Evolutionary conservation across 495 filamentous ascomycete genomes (phyloP).

Genomic region (Aspergillus panamensis): DNA sequence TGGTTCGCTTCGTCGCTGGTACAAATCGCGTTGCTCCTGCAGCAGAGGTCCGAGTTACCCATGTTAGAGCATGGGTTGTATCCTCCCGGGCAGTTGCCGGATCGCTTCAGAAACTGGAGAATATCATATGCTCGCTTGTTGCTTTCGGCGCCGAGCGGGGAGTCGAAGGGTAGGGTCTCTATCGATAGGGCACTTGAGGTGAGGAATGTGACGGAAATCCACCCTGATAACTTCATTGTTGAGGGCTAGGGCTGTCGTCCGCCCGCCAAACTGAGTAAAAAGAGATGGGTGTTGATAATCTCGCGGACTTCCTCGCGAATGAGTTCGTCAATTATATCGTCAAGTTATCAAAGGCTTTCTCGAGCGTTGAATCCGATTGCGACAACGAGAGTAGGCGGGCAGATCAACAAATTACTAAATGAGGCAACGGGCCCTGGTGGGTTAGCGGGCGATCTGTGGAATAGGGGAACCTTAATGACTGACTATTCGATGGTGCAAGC

Average conservation of each 20-base stretch:
- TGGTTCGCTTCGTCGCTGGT: slow-evolving; percentile 55
- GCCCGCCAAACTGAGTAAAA: slow-evolving; percentile 8
- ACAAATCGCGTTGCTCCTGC: slow-evolving; percentile 50
- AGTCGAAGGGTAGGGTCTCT: slow-evolving; percentile 30
- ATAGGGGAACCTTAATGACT: slow-evolving; percentile 1
- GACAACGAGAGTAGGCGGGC: slow-evolving; percentile 10
- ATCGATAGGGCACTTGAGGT: slow-evolving; percentile 32
- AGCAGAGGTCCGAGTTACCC: slow-evolving; percentile 54
- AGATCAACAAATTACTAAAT: slow-evolving; percentile 44
- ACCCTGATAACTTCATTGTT: slow-evolving; percentile 41
- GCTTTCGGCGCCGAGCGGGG: slow-evolving; percentile 25
- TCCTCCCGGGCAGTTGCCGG: slow-evolving; percentile 48
- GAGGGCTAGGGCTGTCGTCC: slow-evolving; percentile 17
- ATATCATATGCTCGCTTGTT: slow-evolving; percentile 35
- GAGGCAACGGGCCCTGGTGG: slow-evolving; percentile 19
- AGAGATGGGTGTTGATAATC: neutral
- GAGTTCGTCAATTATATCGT: neutral
- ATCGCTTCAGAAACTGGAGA: slow-evolving; percentile 36
- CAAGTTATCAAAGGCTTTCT: neutral
- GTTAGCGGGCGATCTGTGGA: neutral
- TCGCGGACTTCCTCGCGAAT: neutral
- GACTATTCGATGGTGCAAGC: neutral
- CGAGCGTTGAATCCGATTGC: slow-evolving; percentile 1
- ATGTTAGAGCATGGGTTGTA: slow-evolving; percentile 51
- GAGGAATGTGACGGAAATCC: slow-evolving; percentile 39